phyloP scores from a whole-genome alignment of 2,329 filamentous ascomycete genomes.

The Gliomastix tumulicola region DNA sequence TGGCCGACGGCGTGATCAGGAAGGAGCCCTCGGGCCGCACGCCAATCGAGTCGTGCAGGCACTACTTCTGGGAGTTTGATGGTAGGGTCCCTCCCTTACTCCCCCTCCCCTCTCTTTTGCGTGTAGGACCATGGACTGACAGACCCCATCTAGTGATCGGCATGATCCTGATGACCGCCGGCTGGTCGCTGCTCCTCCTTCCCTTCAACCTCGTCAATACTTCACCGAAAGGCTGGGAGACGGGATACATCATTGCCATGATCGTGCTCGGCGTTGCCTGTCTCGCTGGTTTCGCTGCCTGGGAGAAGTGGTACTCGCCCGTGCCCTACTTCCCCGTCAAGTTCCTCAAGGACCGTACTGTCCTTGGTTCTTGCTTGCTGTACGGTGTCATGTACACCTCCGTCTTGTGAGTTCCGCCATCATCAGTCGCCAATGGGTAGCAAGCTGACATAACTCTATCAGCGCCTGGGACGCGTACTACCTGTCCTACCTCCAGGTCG shows the following conservation, averaged over 20 bases:
- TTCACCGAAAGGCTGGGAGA: constrained; percentile 24
- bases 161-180: constrained; percentile 37
- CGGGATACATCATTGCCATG: constrained; percentile 30
- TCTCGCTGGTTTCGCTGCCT: constrained; percentile 38
- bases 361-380: constrained; percentile 33
- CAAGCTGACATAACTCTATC: neutral
- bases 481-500: constrained; percentile 41
- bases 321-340: constrained; percentile 46
- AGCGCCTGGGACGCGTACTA: constrained; percentile 41
- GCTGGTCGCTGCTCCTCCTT: constrained; percentile 40
- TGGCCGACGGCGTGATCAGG: constrained; percentile 34
- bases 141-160: constrained; percentile 38
- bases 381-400: constrained; percentile 26
- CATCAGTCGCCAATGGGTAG: constrained; percentile 21
- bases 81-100: constrained; percentile 14
- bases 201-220: constrained; percentile 33
- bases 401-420: constrained; percentile 24
- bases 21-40: constrained; percentile 33
- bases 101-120: too few species aligned
- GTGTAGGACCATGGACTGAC: too few species aligned
- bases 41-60: constrained; percentile 31
- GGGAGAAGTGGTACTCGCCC: constrained; percentile 46
- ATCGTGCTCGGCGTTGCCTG: constrained; percentile 38
- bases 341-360: constrained; percentile 37
- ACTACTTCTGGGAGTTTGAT: constrained; percentile 52